These are phyloP conservation scores for Catunica adiposa DNA, from an alignment of 2,329 filamentous ascomycete genomes.

Conservation along the genomic window DNA sequence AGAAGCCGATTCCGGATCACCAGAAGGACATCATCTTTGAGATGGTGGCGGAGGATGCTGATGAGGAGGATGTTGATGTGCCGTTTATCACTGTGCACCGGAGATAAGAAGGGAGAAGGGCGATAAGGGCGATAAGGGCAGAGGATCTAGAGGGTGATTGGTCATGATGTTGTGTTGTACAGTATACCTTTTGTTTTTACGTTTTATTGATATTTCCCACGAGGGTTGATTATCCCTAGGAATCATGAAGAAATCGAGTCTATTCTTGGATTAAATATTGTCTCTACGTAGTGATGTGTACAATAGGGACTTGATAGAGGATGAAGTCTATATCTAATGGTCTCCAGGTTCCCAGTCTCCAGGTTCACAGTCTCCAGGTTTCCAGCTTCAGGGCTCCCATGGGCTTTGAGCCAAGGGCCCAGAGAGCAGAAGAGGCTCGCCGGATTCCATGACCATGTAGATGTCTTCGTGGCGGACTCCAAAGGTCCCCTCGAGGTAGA, in stretches of 20 bases:
- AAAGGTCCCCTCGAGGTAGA: too few species aligned
- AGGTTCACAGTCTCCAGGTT: too few species aligned
- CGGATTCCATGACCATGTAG: too few species aligned
- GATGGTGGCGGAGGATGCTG: conserved; percentile 76
- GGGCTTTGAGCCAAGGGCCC: too few species aligned
- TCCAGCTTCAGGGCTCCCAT: too few species aligned
- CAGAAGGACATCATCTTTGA: conserved; percentile 96
- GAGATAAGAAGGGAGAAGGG: background rate
- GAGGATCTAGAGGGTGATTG: background rate
- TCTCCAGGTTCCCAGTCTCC: too few species aligned
- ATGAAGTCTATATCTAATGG: too few species aligned
- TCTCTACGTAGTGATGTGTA: too few species aligned
- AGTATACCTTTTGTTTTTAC: conserved; percentile 2
- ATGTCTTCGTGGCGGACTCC: too few species aligned
- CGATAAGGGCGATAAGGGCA: background rate
- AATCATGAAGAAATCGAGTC: background rate
- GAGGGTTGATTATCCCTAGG: background rate
- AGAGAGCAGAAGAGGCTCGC: too few species aligned
- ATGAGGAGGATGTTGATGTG: conserved; percentile 88
- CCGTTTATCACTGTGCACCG: conserved; percentile 77
- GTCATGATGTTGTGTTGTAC: background rate
- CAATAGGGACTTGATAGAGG: too few species aligned
- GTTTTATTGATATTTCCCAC: background rate
- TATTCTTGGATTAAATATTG: too few species aligned
- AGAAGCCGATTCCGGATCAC: conserved; percentile 78